Evolutionary conservation across 345 rosid genomes (phyloP).

Genomic region (Jatropha curcas): DNA sequence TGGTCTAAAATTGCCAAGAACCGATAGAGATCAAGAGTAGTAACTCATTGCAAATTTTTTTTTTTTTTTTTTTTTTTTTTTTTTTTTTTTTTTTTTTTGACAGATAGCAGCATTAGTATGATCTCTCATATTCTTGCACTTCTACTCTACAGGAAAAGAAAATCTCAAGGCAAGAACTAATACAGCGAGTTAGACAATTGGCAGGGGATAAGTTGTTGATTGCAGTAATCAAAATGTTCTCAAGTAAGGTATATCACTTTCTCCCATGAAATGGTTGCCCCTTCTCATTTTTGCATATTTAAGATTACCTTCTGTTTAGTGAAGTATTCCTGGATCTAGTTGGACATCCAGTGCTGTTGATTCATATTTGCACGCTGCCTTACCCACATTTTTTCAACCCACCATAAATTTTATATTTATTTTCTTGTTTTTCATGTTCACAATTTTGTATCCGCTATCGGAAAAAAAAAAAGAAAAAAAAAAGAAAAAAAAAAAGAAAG

Average conservation of each 20-base stretch:
- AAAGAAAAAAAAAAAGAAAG: no score
- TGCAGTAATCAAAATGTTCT: constrained; percentile 57
- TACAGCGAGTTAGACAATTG: constrained; percentile 54
- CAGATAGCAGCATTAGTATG: no score
- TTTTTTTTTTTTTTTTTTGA: no score
- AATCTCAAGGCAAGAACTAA: constrained; percentile 59
- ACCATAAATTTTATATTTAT: no score
- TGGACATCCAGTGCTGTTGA: no score
- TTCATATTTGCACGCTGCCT: no score
- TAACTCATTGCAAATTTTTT: constrained; percentile 17
- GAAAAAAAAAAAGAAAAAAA: no score
- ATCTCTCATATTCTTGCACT: constrained; percentile 5
- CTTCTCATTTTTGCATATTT: not conserved
- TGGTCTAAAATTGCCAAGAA: constrained; percentile 46
- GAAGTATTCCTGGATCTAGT: no score
- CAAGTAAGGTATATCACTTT: constrained; percentile 40
- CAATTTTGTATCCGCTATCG: no score
- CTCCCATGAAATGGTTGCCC: not conserved
- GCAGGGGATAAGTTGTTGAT: constrained; percentile 75
- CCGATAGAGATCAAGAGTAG: constrained; percentile 55
- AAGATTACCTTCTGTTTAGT: not conserved
- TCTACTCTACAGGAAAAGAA: constrained; percentile 55
- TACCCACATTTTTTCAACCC: no score
- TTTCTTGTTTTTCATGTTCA: no score
- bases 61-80: no score